Base-by-base conservation (phyloP, 2,329 filamentous ascomycete species). In the Cadophora malorum region DNA sequence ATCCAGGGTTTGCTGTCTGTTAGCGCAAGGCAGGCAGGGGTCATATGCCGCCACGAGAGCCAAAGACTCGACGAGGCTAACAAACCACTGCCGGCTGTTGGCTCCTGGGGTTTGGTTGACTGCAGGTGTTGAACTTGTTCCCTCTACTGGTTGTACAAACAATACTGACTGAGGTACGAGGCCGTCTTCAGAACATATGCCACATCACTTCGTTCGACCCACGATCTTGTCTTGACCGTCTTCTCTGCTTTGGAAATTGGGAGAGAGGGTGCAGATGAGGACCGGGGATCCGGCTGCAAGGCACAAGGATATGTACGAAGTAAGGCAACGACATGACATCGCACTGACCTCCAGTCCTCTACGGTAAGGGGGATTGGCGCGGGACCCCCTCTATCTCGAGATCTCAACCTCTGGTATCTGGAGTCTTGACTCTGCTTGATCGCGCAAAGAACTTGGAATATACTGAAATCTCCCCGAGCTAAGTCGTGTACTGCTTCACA, bases 11-110 rank as follows among this genome's bases (percentile, higher is more conserved):
- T 45, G 41, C 41, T 45, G n/a, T 58, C 55, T 58, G 19, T 41
- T 59, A 59, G 56, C 56, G 56, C 21, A 45, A 9, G 10, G 55
- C 56, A 59, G 35, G 56, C 56, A 59, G 35, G 56, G 56, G 55
- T 25, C 56, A 59, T 59, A 38, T 59, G 56, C 56, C 56, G 56
- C 56, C 33, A 21, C 19, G 55, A 38, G 55, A 58, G 55, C 31
- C 31, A 58, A 38, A 38, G 31, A 38, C 55, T 58, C 55, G 56
- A 59, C 21, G 19, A 33, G 56, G 56, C 55, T 58, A 38, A 12
- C 56, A 59, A 16, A 19, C 35, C 35, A 59, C 56, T 59, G 56
- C 56, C 56, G 56, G 56, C 38, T 41, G 56, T 25, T 41, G 33
- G 38, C 33, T 38, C 4, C 19, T 56, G 19, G 28, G 16, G 8